phyloP scores from a whole-genome alignment of 805 yeast species.

The Komagataella populi region DNA sequence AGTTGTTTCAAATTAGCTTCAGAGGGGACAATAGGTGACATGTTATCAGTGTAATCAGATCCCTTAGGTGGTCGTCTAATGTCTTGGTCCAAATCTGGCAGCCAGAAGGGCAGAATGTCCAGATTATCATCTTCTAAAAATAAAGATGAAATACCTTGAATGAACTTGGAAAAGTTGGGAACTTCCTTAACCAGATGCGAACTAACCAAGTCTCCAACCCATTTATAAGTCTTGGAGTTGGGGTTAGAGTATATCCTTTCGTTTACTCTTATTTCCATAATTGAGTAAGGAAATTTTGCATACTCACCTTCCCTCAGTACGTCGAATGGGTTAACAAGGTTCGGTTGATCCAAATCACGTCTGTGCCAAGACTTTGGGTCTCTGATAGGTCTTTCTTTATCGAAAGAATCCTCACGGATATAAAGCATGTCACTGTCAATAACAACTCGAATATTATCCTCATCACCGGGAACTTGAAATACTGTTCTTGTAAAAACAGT shows the following conservation, averaged over 20 bases:
- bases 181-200: slow-evolving; percentile 96
- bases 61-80: slow-evolving; percentile 60
- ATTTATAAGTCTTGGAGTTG: slow-evolving; percentile 71
- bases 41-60: neutral
- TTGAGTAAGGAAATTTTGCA: slow-evolving; percentile 95
- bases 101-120: slow-evolving; percentile 88
- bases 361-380: slow-evolving; percentile 95
- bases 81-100: slow-evolving; percentile 93
- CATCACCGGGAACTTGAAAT: slow-evolving; percentile 95
- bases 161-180: slow-evolving; percentile 93
- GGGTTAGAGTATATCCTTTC: slow-evolving; percentile 80
- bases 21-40: neutral
- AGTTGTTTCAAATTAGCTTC: neutral
- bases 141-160: slow-evolving; percentile 85
- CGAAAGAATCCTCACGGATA: slow-evolving; percentile 96
- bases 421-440: slow-evolving; percentile 90
- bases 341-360: slow-evolving; percentile 69
- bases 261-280: slow-evolving; percentile 90
- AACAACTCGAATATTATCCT: slow-evolving; percentile 93
- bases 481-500: slow-evolving; percentile 97
- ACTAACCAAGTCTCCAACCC: slow-evolving; percentile 88
- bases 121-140: slow-evolving; percentile 68
- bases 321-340: slow-evolving; percentile 82
- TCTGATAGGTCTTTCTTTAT: slow-evolving; percentile 58
- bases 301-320: slow-evolving; percentile 77